Percentiles rank a stretch among this genome's conserved stretches.
phyloP scores from a whole-genome alignment of 2,329 filamentous ascomycete species.

The Trichoderma koningiopsis region DNA sequence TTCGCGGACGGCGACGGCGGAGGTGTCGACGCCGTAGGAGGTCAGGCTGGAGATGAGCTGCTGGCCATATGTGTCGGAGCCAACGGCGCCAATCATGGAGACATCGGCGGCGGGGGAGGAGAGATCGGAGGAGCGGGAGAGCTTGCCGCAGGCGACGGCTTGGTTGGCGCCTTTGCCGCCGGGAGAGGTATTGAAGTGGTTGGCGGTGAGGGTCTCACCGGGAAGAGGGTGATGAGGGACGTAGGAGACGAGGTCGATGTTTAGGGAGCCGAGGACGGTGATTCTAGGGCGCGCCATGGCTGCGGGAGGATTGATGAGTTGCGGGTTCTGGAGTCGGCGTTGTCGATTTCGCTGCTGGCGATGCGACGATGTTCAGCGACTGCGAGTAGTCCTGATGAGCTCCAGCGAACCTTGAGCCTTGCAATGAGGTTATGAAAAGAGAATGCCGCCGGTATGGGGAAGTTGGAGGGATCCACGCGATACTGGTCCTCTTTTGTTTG shows the following conservation, averaged over 20 bases:
- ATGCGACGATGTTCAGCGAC: constrained; percentile 25
- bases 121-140: constrained; percentile 60
- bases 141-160: constrained; percentile 82
- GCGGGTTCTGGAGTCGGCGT: neutral
- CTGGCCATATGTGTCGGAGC: constrained; percentile 66
- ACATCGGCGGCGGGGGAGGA: constrained; percentile 48
- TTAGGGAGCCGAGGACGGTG: constrained; percentile 87
- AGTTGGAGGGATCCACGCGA: neutral
- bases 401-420: neutral
- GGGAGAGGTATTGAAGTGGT: constrained; percentile 74
- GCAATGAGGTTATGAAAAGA: neutral
- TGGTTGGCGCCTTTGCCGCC: constrained; percentile 97
- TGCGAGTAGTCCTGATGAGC: neutral
- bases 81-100: constrained; percentile 75
- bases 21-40: constrained; percentile 63
- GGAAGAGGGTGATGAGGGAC: constrained; percentile 80
- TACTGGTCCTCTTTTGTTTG: constrained; percentile 3
- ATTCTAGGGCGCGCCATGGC: constrained; percentile 54
- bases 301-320: neutral
- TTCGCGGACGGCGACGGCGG: constrained; percentile 49
- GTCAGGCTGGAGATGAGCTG: constrained; percentile 61
- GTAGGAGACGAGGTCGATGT: constrained; percentile 89
- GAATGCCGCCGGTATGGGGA: neutral
- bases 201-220: constrained; percentile 85
- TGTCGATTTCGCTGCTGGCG: neutral